Base-by-base conservation (phyloP, 179 eudicot species). In the Kewa caespitosa region DNA sequence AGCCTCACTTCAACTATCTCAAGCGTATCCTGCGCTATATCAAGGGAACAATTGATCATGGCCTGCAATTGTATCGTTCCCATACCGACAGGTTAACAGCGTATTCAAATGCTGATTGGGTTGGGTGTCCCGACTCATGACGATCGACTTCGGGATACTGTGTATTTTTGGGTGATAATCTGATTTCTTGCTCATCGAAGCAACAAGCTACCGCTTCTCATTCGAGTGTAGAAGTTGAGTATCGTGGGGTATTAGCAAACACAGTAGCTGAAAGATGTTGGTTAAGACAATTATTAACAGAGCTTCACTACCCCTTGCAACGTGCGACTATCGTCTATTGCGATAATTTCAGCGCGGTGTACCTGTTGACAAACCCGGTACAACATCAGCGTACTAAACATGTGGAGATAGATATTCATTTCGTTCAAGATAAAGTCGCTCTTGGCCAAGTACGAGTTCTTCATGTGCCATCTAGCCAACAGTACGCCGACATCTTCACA, bases 81-180 rank as follows among this genome's bases (percentile, higher is more conserved):
- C 6, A 23, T 55, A 25, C 22, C 23, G 23, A 55, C 22, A 6
- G 28, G 14, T 23, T 55, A 22, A 25, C 22, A 25, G 61, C 69
- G 8, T 69, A 28, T n/a, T 69, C 55, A 5, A 57, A 69, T 69
- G 73, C 73, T 11, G 28, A 46, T 28, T 69, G n/a, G 73, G 54
- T 6, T 25, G 60, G 61, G 9, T 43, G 73, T n/a, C 73, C 59
- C 1, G 13, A 69, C 15, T 11, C 60, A 15, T 39, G 30, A 27
- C 34, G 38, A 1, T 69, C 60, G 6, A 48, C 39, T 3, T 41
- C 59, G 46, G 60, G 39, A 13, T 69, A n/a, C 32, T 43, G 34
- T 30, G 38, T 46, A 2, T 69, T 42, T 28, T 38, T 69, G 10
- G 73, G 60, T 14, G 25, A 30, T 38, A 69, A 69, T 27, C 1